phyloP scores from a whole-genome alignment of 768 basidiomycete species.

The Lepiota subincarnata region DNA sequence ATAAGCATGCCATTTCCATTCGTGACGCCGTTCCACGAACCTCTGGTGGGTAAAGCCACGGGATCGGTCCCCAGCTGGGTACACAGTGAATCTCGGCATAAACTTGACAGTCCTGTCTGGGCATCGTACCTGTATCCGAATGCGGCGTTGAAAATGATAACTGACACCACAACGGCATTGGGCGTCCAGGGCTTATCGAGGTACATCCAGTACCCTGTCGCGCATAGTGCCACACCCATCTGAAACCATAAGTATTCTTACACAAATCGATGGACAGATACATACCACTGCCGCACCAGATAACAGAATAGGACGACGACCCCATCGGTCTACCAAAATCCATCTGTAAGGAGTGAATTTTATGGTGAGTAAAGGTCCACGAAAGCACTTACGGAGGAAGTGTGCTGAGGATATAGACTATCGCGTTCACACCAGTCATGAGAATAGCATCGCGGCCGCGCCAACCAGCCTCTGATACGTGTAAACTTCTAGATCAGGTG shows the following conservation, averaged over 20 bases:
- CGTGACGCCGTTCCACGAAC: conserved; percentile 27
- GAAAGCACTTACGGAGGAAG: conserved; percentile 59
- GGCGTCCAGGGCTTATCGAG: conserved; percentile 78
- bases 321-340: conserved; percentile 87
- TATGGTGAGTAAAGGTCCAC: not conserved
- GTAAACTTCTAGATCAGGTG: conserved; percentile 10
- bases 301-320: conserved; percentile 75
- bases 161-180: conserved; percentile 78
- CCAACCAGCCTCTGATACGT: conserved; percentile 77
- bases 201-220: conserved; percentile 88
- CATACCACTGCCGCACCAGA: conserved; percentile 73
- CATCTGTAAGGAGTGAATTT: conserved; percentile 46
- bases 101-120: not conserved
- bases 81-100: conserved; percentile 18
- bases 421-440: conserved; percentile 87
- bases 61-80: conserved; percentile 69
- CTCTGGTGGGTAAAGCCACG: conserved; percentile 79
- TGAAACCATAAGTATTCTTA: conserved; percentile 21
- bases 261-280: not conserved
- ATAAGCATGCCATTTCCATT: not conserved
- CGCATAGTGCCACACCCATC: conserved; percentile 73
- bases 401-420: conserved; percentile 69
- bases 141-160: conserved; percentile 87
- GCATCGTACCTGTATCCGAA: conserved; percentile 68
- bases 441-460: conserved; percentile 83